A percentile compares a stretch with the other conserved stretches of the same genome.
phyloP scores from a whole-genome alignment of 2,329 filamentous ascomycete species.

The Rutstroemia sp. region DNA sequence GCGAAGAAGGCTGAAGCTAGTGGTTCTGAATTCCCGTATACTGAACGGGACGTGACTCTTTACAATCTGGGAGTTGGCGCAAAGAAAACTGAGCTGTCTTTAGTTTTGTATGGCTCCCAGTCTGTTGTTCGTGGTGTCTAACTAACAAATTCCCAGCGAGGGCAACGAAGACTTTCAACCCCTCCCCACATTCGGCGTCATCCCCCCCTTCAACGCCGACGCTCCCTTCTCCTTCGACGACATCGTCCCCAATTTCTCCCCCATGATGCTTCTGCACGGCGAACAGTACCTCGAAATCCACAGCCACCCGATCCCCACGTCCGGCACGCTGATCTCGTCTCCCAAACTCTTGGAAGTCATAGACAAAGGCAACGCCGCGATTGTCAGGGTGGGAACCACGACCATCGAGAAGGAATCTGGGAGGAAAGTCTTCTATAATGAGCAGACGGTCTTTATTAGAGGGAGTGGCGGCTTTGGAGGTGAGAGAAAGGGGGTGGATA shows the following conservation, averaged over 20 bases:
- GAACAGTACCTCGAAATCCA: constrained; percentile 96
- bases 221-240: constrained; percentile 73
- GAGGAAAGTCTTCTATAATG: constrained; percentile 95
- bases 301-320: constrained; percentile 85
- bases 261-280: constrained; percentile 98
- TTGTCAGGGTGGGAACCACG: constrained; percentile 71
- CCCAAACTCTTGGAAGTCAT: constrained; percentile 86
- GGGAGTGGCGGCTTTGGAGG: constrained; percentile 89
- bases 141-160: constrained; percentile 42
- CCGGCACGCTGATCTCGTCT: constrained; percentile 66
- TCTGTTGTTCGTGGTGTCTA: neutral
- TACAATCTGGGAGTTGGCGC: constrained; percentile 95
- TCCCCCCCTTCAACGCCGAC: constrained; percentile 84
- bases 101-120: constrained; percentile 58
- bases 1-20: constrained; percentile 65
- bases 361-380: constrained; percentile 86
- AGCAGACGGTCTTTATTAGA: constrained; percentile 85
- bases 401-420: constrained; percentile 81
- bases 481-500: constrained; percentile 64
- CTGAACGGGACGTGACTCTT: constrained; percentile 82
- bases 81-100: constrained; percentile 78
- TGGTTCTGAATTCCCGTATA: constrained; percentile 73
- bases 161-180: constrained; percentile 87
- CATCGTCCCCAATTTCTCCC: constrained; percentile 90
- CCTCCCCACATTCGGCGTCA: constrained; percentile 89